These are phyloP conservation scores for Cordyceps javanica DNA, from an alignment of 2,329 filamentous ascomycete species.

Conservation along the genomic window DNA sequence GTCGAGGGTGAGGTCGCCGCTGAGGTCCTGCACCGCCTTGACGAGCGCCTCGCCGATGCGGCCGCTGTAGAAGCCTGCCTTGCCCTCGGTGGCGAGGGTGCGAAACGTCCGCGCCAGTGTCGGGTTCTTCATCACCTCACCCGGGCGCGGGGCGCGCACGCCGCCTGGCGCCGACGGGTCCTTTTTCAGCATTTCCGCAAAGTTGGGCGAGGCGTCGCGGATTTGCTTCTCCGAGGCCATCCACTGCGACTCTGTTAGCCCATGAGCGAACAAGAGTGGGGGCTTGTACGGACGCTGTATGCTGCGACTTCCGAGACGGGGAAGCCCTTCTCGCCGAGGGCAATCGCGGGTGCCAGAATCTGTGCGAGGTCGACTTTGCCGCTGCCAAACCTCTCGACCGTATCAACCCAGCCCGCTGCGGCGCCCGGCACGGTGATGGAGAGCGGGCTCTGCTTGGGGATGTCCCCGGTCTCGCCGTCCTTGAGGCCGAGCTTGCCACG, in stretches of 20 bases:
- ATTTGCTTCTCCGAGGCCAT: constrained; percentile 55
- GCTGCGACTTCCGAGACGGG: constrained; percentile 78
- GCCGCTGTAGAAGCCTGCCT: constrained; percentile 86
- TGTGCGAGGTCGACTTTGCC: constrained; percentile 72
- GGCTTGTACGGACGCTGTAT: constrained; percentile 48
- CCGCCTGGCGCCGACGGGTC: constrained; percentile 64
- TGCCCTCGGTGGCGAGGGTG: constrained; percentile 70
- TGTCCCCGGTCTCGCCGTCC: constrained; percentile 47
- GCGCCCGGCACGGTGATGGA: constrained; percentile 85
- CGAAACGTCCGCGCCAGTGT: constrained; percentile 77
- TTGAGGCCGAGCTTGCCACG: constrained; percentile 62
- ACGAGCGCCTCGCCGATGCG: constrained; percentile 75
- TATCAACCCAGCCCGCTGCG: constrained; percentile 88
- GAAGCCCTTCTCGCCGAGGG: constrained; percentile 81
- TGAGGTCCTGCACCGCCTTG: constrained; percentile 67
- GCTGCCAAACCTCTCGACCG: constrained; percentile 81
- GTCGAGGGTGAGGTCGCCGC: constrained; percentile 70
- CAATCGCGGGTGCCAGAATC: constrained; percentile 76
- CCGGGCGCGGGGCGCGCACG: constrained; percentile 66
- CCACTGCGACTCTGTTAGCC: constrained; percentile 55
- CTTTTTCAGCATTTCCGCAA: constrained; percentile 76
- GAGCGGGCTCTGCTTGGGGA: constrained; percentile 72
- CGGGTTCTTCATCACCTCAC: constrained; percentile 86
- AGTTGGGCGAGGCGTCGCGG: constrained; percentile 74
- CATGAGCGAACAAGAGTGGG: background rate